A percentile compares a stretch with the other conserved stretches of the same genome.
Evolutionary conservation across 441 rosid species (phyloP).

Genomic region (Aleurites moluccanus): DNA sequence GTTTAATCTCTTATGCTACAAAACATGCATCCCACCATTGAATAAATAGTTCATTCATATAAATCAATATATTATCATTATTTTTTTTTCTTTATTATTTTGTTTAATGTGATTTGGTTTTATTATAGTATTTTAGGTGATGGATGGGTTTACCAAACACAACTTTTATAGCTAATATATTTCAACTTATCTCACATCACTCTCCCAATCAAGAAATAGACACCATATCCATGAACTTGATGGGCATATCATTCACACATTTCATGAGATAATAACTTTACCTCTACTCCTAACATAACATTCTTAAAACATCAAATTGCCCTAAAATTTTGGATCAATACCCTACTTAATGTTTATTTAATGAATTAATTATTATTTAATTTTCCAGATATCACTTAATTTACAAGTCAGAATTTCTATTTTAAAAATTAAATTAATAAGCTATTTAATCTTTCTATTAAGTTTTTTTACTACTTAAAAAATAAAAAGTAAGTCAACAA

Average conservation of each 20-base stretch:
- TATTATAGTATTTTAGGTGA: background rate
- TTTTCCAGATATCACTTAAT: too few species aligned
- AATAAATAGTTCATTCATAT: too few species aligned
- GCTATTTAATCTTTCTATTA: too few species aligned
- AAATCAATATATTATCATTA: background rate
- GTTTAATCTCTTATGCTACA: too few species aligned
- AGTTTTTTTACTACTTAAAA: too few species aligned
- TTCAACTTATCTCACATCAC: background rate
- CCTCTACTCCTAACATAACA: background rate
- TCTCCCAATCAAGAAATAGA: background rate
- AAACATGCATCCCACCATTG: too few species aligned
- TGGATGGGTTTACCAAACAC: conserved; percentile 14
- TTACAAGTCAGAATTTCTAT: too few species aligned
- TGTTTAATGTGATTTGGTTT: background rate
- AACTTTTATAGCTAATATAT: background rate
- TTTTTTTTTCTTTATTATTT: background rate
- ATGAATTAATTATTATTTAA: too few species aligned
- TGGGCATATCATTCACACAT: background rate
- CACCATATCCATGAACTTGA: background rate
- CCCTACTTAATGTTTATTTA: background rate
- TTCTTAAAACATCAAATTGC: background rate
- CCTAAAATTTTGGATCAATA: background rate
- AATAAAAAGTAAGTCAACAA: too few species aligned
- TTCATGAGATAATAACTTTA: background rate
- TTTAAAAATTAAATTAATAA: too few species aligned